Percentiles rank a stretch among this genome's conserved stretches.
Evolutionary conservation across 768 basidiomycete genomes (phyloP).

Genomic region (Mycena galopus): DNA sequence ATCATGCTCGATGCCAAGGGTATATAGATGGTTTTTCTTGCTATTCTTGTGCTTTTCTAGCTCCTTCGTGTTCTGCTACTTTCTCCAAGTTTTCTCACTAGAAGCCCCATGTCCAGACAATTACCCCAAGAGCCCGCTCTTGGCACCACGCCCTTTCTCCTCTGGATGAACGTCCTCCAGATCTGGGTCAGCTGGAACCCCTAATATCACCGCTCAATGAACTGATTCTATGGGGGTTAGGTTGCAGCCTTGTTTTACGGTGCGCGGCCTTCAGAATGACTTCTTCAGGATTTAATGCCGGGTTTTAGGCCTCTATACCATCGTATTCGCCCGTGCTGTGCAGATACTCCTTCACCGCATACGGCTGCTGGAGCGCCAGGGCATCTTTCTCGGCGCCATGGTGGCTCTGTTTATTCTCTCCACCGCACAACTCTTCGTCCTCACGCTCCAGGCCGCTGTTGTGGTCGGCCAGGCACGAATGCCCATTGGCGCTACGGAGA

Average conservation of each 20-base stretch:
- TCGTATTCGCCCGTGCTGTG: conserved; percentile 17
- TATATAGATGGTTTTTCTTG: background rate
- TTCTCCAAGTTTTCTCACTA: background rate
- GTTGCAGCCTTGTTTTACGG: conserved; percentile 18
- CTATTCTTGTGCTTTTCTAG: background rate
- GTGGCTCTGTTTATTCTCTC: conserved; percentile 16
- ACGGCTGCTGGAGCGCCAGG: conserved; percentile 19
- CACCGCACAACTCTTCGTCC: conserved; percentile 10
- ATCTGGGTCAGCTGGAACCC: background rate
- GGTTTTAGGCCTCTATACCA: conserved; percentile 6
- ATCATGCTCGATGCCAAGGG: background rate
- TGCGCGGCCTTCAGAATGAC: background rate
- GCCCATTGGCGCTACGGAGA: background rate
- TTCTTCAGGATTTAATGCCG: background rate
- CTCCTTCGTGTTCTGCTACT: background rate
- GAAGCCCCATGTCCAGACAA: background rate
- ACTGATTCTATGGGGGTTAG: background rate
- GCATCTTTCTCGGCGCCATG: conserved; percentile 17
- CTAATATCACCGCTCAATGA: too few relatives aligned
- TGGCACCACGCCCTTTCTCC: background rate
- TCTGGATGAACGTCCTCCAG: conserved; percentile 16
- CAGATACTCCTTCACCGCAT: conserved; percentile 23
- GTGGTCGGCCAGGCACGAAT: conserved; percentile 5
- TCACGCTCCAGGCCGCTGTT: conserved; percentile 22
- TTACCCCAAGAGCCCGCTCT: background rate